phyloP scores from a whole-genome alignment of 345 rosid species.

The Pelargonium nanum region DNA sequence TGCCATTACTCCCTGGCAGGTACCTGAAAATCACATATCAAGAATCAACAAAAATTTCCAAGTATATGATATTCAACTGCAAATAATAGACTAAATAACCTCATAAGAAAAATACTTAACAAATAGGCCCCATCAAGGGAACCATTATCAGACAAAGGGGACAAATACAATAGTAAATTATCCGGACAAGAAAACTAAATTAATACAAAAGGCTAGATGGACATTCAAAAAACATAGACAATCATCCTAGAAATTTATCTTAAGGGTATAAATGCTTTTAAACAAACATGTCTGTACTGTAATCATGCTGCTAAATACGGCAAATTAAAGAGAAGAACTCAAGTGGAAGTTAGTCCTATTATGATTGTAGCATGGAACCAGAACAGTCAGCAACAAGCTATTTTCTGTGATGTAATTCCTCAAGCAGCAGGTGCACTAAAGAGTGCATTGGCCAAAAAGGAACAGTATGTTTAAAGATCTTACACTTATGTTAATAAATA shows the following conservation, averaged over 20 bases:
- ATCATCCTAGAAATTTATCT: background rate
- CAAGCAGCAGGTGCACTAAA: too few species aligned
- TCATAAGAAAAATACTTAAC: background rate
- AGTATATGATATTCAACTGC: background rate
- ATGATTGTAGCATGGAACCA: background rate
- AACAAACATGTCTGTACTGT: background rate
- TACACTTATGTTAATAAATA: background rate
- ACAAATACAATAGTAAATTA: background rate
- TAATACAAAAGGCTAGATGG: background rate
- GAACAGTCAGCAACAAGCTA: background rate
- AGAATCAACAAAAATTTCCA: constrained; percentile 8
- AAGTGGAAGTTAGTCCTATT: background rate
- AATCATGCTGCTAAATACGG: background rate
- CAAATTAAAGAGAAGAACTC: background rate
- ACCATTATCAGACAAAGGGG: background rate
- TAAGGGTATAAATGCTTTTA: too few species aligned
- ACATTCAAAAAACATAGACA: background rate
- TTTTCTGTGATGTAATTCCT: background rate
- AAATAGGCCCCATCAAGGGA: background rate
- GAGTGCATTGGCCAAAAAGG: too few species aligned
- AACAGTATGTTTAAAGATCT: background rate
- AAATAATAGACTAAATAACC: background rate
- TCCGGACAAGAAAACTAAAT: background rate
- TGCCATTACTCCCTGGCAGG: constrained; percentile 93
- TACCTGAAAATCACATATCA: constrained; percentile 46